A percentile compares a stretch with the other conserved stretches of the same genome.
phyloP scores from a whole-genome alignment of 2,329 filamentous ascomycete species.

The Mycogone perniciosa region DNA sequence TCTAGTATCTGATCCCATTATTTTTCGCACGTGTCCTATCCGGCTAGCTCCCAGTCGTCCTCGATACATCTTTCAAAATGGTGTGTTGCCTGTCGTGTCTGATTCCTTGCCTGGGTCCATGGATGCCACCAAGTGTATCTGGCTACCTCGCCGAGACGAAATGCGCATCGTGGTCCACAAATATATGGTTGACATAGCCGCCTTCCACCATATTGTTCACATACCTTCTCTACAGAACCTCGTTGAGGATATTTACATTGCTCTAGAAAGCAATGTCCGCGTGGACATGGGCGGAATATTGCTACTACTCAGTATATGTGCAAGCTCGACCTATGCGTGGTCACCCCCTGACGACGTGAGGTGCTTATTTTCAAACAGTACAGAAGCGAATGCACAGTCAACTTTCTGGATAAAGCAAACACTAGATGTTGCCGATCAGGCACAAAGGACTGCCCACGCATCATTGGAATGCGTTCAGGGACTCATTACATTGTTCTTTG shows the following conservation, averaged over 20 bases:
- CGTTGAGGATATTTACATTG: conserved; percentile 26
- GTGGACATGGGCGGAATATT: conserved; percentile 21
- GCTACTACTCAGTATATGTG: conserved; percentile 25
- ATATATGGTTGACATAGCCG: conserved; percentile 24
- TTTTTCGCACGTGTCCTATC: conserved; percentile 29
- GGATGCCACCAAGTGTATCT: conserved; percentile 28
- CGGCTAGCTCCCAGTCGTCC: conserved; percentile 27
- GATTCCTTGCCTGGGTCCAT: conserved; percentile 18
- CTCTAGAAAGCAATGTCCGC: conserved; percentile 19
- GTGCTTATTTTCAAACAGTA: conserved; percentile 20
- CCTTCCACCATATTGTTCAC: conserved; percentile 29
- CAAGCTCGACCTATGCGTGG: conserved; percentile 28
- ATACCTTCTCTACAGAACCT: conserved; percentile 21
- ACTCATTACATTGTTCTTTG: conserved; percentile 31
- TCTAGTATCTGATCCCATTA: conserved; percentile 24
- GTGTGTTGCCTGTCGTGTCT: conserved; percentile 5
- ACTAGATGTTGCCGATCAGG: conserved; percentile 30
- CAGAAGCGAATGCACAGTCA: conserved; percentile 24
- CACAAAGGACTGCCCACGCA: conserved; percentile 21
- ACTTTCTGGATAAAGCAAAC: conserved; percentile 29
- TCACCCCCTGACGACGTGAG: conserved; percentile 22
- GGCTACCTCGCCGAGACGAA: conserved; percentile 28
- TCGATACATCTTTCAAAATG: conserved; percentile 26
- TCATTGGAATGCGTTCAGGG: conserved; percentile 33
- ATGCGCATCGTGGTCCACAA: conserved; percentile 24